Evolutionary conservation across 768 basidiomycete genomes (phyloP), one percentile per base, ranked within the genome.

Genomic region (Sutorius australiensis): DNA sequence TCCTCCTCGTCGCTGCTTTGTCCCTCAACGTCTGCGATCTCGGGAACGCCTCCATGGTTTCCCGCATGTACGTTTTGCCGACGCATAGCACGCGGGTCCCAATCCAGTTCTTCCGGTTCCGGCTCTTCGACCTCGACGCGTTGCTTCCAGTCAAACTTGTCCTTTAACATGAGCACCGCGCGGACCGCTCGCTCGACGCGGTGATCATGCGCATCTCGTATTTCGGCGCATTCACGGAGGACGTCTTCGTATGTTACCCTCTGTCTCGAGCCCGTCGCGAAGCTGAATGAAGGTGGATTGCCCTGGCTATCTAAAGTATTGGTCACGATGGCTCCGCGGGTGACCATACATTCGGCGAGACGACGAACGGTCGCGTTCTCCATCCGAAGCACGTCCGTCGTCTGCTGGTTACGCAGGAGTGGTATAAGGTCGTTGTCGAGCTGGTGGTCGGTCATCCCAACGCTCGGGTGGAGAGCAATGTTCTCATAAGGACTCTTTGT

Each of bases 111-210:
- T 59, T 89, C 87, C 3, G 86, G 87, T 66, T 90, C 88, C 57
- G 87, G 88, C 13, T 82, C 80, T 61, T 86, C 84, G 12, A 90
- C 88, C 55, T 81, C 83, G 19, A 92, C 86, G n/a, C 90, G 76
- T 58, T 83, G 80, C 65, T 84, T 84, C 86, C 89, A 90, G 43
- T 92, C 88, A 65, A 85, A 92, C 67, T 82, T 86, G 51, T 92
- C 90, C 53, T 79, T 73, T 8, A 92, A 72, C 80, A 92, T 84
- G 36, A 75, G 76, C 10, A 93, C 89, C 0, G 91, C 90, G 39
- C 84, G 75, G n/a, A 86, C 78, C 0, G 89, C 90, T 11, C 90
- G 77, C 54, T 90, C 88, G 3, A 86, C 86, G 6, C 89, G 79
- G 42, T 73, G 75, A 67, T 93, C 90, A 59, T 93, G 90, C 21